A percentile compares a stretch with the other conserved stretches of the same genome.
Evolutionary conservation across 306 rosid genomes (phyloP).

Genomic region (Bauhinia variegata): DNA sequence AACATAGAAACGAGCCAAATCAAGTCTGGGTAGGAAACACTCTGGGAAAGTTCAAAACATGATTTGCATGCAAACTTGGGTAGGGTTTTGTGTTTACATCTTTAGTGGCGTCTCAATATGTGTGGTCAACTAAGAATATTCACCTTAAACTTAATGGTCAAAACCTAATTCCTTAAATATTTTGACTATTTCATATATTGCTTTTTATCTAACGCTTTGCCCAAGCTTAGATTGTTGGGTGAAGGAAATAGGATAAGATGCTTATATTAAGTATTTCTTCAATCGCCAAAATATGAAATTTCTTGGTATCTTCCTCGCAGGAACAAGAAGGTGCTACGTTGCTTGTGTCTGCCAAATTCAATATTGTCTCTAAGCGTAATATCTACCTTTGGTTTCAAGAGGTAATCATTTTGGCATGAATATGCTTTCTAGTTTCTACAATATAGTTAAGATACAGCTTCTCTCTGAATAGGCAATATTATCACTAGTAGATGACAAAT

Average conservation of each 20-base stretch:
- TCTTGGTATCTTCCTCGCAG: conserved; percentile 46
- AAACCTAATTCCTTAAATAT: conserved; percentile 23
- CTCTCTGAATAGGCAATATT: neutral
- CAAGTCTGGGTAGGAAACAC: neutral
- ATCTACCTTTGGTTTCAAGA: conserved; percentile 86
- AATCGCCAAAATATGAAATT: conserved; percentile 7
- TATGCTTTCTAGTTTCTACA: conserved; percentile 20
- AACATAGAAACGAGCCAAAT: too few species aligned
- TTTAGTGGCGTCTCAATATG: conserved; percentile 9
- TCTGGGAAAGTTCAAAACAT: conserved; percentile 2
- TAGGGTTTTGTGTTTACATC: neutral
- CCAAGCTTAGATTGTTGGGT: conserved; percentile 23
- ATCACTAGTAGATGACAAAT: neutral
- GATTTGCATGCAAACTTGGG: conserved; percentile 20
- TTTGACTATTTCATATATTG: conserved; percentile 10
- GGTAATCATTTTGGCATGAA: conserved; percentile 50
- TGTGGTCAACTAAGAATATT: conserved; percentile 18
- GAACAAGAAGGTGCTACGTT: conserved; percentile 94
- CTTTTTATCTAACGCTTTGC: conserved; percentile 5
- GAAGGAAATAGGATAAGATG: conserved; percentile 16
- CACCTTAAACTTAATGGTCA: neutral
- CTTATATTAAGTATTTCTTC: conserved; percentile 8
- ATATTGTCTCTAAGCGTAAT: conserved; percentile 72
- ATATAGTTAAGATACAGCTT: conserved; percentile 22
- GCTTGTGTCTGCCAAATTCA: conserved; percentile 83